Evolutionary conservation across 306 rosid genomes (phyloP).

Genomic region (Rosa multiflora): DNA sequence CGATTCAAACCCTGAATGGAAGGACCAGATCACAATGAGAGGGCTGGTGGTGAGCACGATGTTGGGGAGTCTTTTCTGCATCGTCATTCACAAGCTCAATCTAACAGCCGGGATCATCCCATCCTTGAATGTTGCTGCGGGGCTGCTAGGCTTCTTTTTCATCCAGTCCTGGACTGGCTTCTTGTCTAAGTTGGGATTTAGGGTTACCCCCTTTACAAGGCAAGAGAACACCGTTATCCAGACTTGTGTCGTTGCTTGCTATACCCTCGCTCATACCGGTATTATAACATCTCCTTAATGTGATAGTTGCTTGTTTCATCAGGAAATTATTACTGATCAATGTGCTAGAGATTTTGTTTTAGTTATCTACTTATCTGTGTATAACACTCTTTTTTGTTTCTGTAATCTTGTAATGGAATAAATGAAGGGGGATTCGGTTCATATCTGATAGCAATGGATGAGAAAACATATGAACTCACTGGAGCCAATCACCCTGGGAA

Average conservation of each 20-base stretch:
- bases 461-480: conserved; percentile 71
- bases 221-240: conserved; percentile 35
- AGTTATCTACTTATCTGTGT: too few species aligned
- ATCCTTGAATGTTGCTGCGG: conserved; percentile 78
- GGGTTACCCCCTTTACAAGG: conserved; percentile 59
- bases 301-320: background rate
- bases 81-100: conserved; percentile 83
- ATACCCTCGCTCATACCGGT: conserved; percentile 88
- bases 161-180: conserved; percentile 75
- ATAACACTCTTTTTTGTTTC: background rate
- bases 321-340: background rate
- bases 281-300: background rate
- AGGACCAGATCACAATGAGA: conserved; percentile 80
- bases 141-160: conserved; percentile 77
- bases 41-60: conserved; percentile 73
- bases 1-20: conserved; percentile 67
- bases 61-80: conserved; percentile 71
- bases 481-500: conserved; percentile 92
- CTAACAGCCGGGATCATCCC: conserved; percentile 83
- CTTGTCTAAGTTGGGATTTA: conserved; percentile 49
- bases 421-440: conserved; percentile 83
- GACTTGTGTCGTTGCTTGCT: conserved; percentile 96
- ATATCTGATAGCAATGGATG: conserved; percentile 81
- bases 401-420: background rate
- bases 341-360: background rate